A percentile compares a stretch with the other conserved stretches of the same genome.
Evolutionary conservation across 1,139 yeast species (phyloP).

Genomic region (Candida mesenterica): DNA sequence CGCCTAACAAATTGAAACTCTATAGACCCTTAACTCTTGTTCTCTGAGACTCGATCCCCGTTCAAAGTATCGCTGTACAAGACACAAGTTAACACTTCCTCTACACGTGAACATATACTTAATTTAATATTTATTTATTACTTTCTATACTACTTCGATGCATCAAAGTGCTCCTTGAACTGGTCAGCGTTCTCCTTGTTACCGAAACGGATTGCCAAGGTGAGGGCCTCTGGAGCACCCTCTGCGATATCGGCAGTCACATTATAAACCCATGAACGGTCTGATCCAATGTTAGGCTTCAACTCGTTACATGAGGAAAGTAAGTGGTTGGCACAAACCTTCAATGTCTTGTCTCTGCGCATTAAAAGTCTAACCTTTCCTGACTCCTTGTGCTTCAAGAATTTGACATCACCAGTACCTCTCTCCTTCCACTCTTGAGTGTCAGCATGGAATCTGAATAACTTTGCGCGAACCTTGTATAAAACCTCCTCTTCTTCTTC

Average conservation of each 20-base stretch:
- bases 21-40: too few relatives aligned
- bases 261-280: slow-evolving; percentile 96
- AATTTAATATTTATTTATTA: too few relatives aligned
- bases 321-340: slow-evolving; percentile 96
- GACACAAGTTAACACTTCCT: too few relatives aligned
- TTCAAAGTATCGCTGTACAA: too few relatives aligned
- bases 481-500: slow-evolving; percentile 93
- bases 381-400: slow-evolving; percentile 81
- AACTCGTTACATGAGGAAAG: slow-evolving; percentile 81
- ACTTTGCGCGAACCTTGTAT: slow-evolving; percentile 89
- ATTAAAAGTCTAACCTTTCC: slow-evolving; percentile 85
- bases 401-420: slow-evolving; percentile 98
- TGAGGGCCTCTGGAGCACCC: slow-evolving; percentile 94
- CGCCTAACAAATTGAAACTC: too few relatives aligned
- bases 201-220: slow-evolving; percentile 96
- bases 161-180: slow-evolving; percentile 89
- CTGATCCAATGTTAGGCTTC: slow-evolving; percentile 93
- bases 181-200: slow-evolving; percentile 95
- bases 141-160: slow-evolving; percentile 4
- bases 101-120: too few relatives aligned
- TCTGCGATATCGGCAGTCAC: slow-evolving; percentile 95
- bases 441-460: slow-evolving; percentile 83
- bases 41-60: too few relatives aligned
- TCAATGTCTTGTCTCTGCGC: slow-evolving; percentile 98
- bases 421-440: slow-evolving; percentile 98